Base-by-base conservation (phyloP, 371 early-diverging fungal species). In the Rozella allomycis region DNA sequence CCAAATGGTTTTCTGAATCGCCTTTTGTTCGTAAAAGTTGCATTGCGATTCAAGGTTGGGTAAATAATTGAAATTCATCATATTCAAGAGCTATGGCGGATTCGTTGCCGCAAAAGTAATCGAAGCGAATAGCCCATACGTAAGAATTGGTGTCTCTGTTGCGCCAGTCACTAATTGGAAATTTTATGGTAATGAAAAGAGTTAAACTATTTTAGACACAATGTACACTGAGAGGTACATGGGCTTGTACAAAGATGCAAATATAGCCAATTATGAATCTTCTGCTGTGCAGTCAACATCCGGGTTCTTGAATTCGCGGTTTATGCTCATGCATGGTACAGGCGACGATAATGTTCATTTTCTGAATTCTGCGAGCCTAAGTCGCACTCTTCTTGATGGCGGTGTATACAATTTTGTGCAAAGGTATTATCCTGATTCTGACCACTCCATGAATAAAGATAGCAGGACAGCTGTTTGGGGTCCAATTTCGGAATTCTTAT, bases 141-240 rank as follows among this genome's bases (percentile, higher is more conserved):
- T 91, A 49, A 52, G 53, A 26, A 56, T 72, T 1, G 93, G 77
- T 4, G 74, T 91, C 60, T 68, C 96, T 1, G 91, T 94, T 0
- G 93, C 96, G 2, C 96, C 96, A 1, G 96, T 94, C 3, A 86
- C 90, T 1, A 77, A 83, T 45, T 94, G 90, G 90, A 57, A 58
- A 26, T 71, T 45, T 26, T 74, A 76, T 47, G 73, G 70, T 66
- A 47, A 14, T 14, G 9, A 26, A 26, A 7, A 26, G 27, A 26
- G 13, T 14, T 37, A 25, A 6, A 50, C 6, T 27, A 13, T 16
- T 25, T 4, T 34, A 7, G 86, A 94, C 50, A 72, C 85, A 8
- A 60, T 90, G 11, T 94, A 93, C 49, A 90, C 96, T 2, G 96
- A 94, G 50, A 62, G 96, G 28, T 93, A 84, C 50, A 85, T 94